Conservation (phyloP, 257 asterid species). For the Solanum sparsipilum region DNA sequence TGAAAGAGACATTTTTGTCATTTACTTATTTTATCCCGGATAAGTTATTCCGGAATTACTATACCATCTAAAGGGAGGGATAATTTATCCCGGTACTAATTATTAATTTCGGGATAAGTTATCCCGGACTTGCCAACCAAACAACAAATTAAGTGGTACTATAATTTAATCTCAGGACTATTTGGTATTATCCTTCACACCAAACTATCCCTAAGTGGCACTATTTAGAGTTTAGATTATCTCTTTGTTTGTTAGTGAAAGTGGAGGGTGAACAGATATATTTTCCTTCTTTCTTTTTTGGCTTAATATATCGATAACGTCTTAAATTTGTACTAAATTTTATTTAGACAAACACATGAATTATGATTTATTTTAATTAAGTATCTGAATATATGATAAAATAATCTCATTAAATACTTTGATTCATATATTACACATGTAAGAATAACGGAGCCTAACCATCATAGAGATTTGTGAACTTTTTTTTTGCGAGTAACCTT, state of each 20-base stretch:
- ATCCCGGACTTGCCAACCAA: too few relatives aligned
- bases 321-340: not conserved
- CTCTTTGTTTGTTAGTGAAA: not conserved
- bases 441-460: too few relatives aligned
- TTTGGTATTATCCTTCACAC: too few relatives aligned
- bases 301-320: not conserved
- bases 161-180: too few relatives aligned
- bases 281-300: not conserved
- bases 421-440: not conserved
- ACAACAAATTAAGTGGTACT: too few relatives aligned
- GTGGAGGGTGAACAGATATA: not conserved
- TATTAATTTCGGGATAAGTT: too few relatives aligned
- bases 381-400: not conserved
- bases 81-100: too few relatives aligned
- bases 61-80: too few relatives aligned
- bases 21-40: too few relatives aligned
- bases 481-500: not conserved
- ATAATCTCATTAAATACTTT: not conserved
- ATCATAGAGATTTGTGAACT: not conserved
- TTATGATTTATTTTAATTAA: not conserved
- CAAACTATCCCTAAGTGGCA: too few relatives aligned
- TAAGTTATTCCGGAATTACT: too few relatives aligned
- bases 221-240: not conserved
- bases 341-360: not conserved
- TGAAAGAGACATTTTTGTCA: too few relatives aligned